Evolutionary conservation across 23 red algal genomes (phyloP), one percentile per base, ranked within the genome.

Genomic region (Gracilaria vermiculophylla): DNA sequence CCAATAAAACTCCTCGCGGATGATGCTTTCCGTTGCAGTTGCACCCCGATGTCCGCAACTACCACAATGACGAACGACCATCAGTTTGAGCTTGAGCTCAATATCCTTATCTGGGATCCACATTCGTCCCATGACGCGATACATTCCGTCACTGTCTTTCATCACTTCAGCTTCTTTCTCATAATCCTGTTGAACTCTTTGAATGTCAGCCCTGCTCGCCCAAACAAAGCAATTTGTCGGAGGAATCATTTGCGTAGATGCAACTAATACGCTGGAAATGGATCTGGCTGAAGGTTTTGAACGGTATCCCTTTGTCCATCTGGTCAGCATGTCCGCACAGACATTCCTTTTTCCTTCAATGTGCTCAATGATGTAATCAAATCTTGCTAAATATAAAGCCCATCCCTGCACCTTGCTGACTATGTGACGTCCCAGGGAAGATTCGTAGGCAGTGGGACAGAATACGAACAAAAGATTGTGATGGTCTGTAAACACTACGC

Each of bases 391-490:
- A 45, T 43, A 69, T 1, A 90, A 23, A 17, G 71, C 73, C 73
- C 72, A 90, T 10, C 71, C 33, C 40, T 90, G 85, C 3, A 90
- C 53, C 42, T 90, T 90, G 2, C 54, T 31, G 1, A 77, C 27
- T 5, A 90, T 19, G 24, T 51, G 56, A 11, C 73, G 25, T 3
- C 57, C 45, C 7, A 69, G 29, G 5, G 56, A 5, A 8, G 73
- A 54, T 65, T 48, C 43, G 4, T 69, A 32, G 0, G 58, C 55
- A 4, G 41, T 35, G 8, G 85, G 85, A 0, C 50, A 71, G 45
- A 90, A 90, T 0, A 79, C 39, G 55, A 78, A 90, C 28, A 90
- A 37, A 34, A 90, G 21, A 27, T 78, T 90, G 17, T 69, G 3
- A 21, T 90, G 85, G 28, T 90, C 69, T 12, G 73, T 90, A 19